phyloP scores from a whole-genome alignment of 2,329 filamentous ascomycete species.

The Fusarium palustre region DNA sequence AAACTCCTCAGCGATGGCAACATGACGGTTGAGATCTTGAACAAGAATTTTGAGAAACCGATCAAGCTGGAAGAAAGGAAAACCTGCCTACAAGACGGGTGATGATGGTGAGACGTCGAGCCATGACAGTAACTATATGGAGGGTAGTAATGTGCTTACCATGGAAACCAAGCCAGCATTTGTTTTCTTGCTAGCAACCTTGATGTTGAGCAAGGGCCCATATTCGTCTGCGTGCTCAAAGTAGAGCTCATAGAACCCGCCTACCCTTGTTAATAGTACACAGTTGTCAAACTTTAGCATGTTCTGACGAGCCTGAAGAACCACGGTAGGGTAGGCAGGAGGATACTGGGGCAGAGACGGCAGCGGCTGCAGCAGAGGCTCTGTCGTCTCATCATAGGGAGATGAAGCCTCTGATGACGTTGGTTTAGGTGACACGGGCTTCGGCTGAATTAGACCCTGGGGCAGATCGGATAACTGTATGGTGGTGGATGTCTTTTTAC shows the following conservation, averaged over 20 bases:
- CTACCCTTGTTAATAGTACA: conserved; percentile 90
- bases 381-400: conserved; percentile 28
- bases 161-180: conserved; percentile 84
- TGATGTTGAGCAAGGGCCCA: conserved; percentile 87
- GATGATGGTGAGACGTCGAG: conserved; percentile 33
- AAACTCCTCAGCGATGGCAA: conserved; percentile 95
- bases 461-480: conserved; percentile 68
- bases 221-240: conserved; percentile 94
- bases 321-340: conserved; percentile 82
- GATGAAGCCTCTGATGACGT: conserved; percentile 33
- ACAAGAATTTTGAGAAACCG: conserved; percentile 93
- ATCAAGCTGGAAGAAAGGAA: conserved; percentile 92
- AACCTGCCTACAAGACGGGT: conserved; percentile 74
- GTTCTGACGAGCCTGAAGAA: conserved; percentile 87
- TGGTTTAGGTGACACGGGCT: conserved; percentile 28
- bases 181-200: conserved; percentile 85
- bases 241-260: conserved; percentile 97
- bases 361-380: conserved; percentile 34
- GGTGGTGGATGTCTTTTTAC: conserved; percentile 67
- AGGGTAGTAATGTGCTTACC: conserved; percentile 62
- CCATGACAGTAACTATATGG: conserved; percentile 14
- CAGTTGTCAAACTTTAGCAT: conserved; percentile 93
- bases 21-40: conserved; percentile 88
- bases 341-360: conserved; percentile 55
- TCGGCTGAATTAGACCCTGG: conserved; percentile 59